Conservation (phyloP, 2,329 filamentous ascomycete genomes). For the Xylaria sp. region DNA sequence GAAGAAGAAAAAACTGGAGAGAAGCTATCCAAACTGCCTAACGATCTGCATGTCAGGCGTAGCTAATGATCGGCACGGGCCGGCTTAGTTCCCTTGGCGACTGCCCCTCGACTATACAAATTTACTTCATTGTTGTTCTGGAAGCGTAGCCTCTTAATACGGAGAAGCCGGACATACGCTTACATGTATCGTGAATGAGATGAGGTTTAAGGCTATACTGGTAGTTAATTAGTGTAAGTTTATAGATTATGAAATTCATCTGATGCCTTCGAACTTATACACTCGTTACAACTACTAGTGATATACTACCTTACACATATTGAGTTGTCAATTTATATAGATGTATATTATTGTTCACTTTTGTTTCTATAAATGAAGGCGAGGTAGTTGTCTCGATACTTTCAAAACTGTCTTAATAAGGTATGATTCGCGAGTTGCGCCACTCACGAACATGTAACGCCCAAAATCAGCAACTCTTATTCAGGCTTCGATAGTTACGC, state of each 20-base stretch:
- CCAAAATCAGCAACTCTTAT: neutral
- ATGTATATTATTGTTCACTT: neutral
- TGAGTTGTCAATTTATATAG: neutral
- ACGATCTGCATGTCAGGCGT: too few species aligned
- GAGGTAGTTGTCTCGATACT: neutral
- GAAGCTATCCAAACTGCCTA: too few species aligned
- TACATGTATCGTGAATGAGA: neutral
- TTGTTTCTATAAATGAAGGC: neutral
- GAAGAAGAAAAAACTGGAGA: too few species aligned
- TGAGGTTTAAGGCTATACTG: too few species aligned
- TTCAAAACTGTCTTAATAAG: neutral
- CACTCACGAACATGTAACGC: neutral
- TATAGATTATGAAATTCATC: neutral
- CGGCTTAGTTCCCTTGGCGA: too few species aligned
- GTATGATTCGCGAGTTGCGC: neutral
- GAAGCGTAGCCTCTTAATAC: too few species aligned
- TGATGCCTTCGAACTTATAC: neutral
- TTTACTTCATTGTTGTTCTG: too few species aligned
- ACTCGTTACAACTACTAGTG: too few species aligned
- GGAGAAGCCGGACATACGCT: too few species aligned
- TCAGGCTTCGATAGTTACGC: neutral
- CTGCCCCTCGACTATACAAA: too few species aligned
- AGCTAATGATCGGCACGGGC: too few species aligned
- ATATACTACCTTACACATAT: neutral
- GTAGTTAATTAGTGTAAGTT: neutral